Evolutionary conservation across 1,139 yeast species (phyloP).

Genomic region (Kodamaea ohmeri): DNA sequence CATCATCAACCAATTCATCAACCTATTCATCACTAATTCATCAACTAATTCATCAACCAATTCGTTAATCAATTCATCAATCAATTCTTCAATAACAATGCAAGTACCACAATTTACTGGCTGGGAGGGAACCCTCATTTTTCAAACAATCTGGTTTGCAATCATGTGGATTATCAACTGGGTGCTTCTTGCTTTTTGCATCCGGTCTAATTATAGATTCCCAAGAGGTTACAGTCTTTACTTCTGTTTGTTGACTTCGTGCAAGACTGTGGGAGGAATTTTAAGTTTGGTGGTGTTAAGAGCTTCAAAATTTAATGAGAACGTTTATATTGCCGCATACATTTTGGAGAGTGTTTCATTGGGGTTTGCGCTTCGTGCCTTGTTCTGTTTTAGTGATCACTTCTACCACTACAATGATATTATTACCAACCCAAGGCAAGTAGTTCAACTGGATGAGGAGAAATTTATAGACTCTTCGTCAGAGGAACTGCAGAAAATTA

Average conservation of each 20-base stretch:
- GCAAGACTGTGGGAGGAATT: constrained; percentile 22
- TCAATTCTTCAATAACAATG: too few relatives aligned
- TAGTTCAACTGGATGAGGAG: constrained; percentile 2
- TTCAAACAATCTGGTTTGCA: constrained; percentile 5
- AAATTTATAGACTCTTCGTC: neutral
- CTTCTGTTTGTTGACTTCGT: constrained; percentile 14
- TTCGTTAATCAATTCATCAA: too few relatives aligned
- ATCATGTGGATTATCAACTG: neutral
- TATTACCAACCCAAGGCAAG: too few relatives aligned
- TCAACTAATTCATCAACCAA: too few relatives aligned
- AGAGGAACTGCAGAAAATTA: neutral
- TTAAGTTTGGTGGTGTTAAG: constrained; percentile 15
- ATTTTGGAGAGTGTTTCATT: constrained; percentile 20
- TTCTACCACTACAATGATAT: constrained; percentile 7
- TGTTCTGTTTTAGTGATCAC: constrained; percentile 12
- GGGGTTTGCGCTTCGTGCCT: constrained; percentile 19
- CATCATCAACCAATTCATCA: too few relatives aligned
- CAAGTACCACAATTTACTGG: constrained; percentile 2
- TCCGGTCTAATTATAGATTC: neutral
- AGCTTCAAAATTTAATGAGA: constrained; percentile 8
- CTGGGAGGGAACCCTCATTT: constrained; percentile 5
- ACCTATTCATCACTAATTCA: too few relatives aligned
- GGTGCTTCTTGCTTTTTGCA: neutral
- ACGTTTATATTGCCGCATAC: constrained; percentile 19
- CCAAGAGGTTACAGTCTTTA: constrained; percentile 6